Evolutionary conservation across 805 yeast species (phyloP).

Genomic region (Candida odintsovae): DNA sequence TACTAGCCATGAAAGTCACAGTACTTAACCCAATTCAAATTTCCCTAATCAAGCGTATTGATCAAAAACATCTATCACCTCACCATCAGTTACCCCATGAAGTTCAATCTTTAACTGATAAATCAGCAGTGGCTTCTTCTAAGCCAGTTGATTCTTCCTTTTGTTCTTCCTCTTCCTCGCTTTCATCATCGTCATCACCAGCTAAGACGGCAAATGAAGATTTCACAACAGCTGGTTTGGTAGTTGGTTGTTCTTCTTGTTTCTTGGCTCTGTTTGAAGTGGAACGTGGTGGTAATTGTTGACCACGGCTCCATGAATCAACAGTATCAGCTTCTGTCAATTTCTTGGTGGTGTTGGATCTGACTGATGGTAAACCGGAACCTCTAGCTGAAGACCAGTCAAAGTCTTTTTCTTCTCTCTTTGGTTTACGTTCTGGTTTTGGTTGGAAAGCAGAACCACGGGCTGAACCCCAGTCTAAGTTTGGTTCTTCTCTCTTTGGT

Average conservation of each 20-base stretch:
- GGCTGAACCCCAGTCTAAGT: slow-evolving; percentile 42
- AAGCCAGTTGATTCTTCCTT: slow-evolving; percentile 23
- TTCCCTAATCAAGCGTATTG: not conserved
- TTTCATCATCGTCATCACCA: slow-evolving; percentile 47
- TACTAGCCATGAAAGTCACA: not conserved
- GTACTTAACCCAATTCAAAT: not conserved
- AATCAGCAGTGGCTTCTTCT: slow-evolving; percentile 33
- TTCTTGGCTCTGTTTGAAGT: slow-evolving; percentile 2
- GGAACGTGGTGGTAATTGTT: slow-evolving; percentile 18
- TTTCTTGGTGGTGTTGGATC: slow-evolving; percentile 24
- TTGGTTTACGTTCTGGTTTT: slow-evolving; percentile 31
- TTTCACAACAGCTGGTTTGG: slow-evolving; percentile 31
- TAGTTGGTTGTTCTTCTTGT: slow-evolving; percentile 6
- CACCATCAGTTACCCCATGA: not conserved
- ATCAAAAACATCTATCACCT: not conserved
- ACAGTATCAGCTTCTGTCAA: slow-evolving; percentile 21
- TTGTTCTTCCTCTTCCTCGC: slow-evolving; percentile 18
- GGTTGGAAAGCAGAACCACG: slow-evolving; percentile 27
- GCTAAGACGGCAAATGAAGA: slow-evolving; percentile 47
- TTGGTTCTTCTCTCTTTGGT: slow-evolving; percentile 32
- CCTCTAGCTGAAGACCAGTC: slow-evolving; percentile 51
- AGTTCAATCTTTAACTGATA: slow-evolving; percentile 29
- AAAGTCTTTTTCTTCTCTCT: slow-evolving; percentile 29
- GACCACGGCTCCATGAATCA: slow-evolving; percentile 21
- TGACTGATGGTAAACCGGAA: slow-evolving; percentile 22